A percentile compares a stretch with the other conserved stretches of the same genome.
These are phyloP conservation scores for Hypoxylon sp. DNA, from an alignment of 2,329 filamentous ascomycete genomes.

Conservation along the genomic window DNA sequence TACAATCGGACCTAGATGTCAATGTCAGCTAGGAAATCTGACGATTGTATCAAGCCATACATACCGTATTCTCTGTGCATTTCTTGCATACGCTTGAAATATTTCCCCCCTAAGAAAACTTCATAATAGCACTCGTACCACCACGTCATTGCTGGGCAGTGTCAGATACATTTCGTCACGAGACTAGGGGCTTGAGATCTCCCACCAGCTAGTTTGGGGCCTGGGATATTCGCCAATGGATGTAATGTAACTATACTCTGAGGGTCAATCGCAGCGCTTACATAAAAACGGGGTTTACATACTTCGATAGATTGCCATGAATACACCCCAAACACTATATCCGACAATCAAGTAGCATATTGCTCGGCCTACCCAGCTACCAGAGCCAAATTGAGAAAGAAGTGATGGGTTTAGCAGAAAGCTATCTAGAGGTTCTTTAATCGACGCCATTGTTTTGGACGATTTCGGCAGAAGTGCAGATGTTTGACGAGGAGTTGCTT, in stretches of 20 bases:
- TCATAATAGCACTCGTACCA: slow-evolving; percentile 57
- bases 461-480: background rate
- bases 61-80: slow-evolving; percentile 57
- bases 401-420: background rate
- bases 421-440: slow-evolving; percentile 3
- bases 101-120: slow-evolving; percentile 52
- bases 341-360: background rate
- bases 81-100: slow-evolving; percentile 51
- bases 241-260: slow-evolving; percentile 7
- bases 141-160: slow-evolving; percentile 46
- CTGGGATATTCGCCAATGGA: slow-evolving; percentile 8
- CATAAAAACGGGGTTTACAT: background rate
- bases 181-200: background rate
- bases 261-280: background rate
- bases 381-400: slow-evolving; percentile 1
- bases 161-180: background rate
- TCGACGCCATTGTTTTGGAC: slow-evolving; percentile 5
- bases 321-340: slow-evolving; percentile 3
- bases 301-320: slow-evolving; percentile 11
- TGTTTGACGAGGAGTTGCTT: background rate
- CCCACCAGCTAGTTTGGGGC: slow-evolving; percentile 15
- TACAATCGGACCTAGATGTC: slow-evolving; percentile 52
- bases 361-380: background rate
- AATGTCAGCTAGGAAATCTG: background rate
- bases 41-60: background rate